phyloP scores from a whole-genome alignment of 2,329 filamentous ascomycete genomes.

The Aspergillus sp. region DNA sequence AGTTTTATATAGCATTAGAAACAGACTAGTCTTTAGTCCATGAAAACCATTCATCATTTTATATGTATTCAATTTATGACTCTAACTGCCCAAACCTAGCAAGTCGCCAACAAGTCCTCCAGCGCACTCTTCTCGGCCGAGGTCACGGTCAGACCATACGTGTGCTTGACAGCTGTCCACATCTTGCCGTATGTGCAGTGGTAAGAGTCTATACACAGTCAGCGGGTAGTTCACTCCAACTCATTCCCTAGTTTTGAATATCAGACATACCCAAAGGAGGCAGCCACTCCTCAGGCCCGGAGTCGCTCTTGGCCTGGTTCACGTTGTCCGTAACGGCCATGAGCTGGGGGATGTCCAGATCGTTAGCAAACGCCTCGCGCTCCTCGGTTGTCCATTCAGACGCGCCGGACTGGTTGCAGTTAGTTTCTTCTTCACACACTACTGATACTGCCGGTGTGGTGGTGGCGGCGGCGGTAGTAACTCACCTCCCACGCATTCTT shows the following conservation, averaged over 20 bases:
- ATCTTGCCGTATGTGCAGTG: slow-evolving; percentile 76
- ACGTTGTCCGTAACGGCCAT: slow-evolving; percentile 76
- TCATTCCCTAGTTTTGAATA: neutral
- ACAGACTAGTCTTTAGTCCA: neutral
- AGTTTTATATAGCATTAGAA: neutral
- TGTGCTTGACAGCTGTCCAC: slow-evolving; percentile 77
- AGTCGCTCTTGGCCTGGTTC: slow-evolving; percentile 73
- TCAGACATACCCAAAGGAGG: slow-evolving; percentile 58
- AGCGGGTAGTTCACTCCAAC: neutral
- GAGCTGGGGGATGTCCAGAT: slow-evolving; percentile 72
- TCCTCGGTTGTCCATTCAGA: slow-evolving; percentile 67
- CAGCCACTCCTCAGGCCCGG: slow-evolving; percentile 73
- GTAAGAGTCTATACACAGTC: slow-evolving; percentile 52
- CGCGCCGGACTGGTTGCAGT: slow-evolving; percentile 56
- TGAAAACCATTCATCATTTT: too few species aligned
- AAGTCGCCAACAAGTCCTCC: slow-evolving; percentile 63
- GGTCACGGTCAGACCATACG: slow-evolving; percentile 68
- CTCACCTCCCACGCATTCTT: slow-evolving; percentile 74
- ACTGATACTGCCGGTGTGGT: too few species aligned
- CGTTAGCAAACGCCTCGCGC: slow-evolving; percentile 73
- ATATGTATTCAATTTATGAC: neutral
- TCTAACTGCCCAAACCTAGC: slow-evolving; percentile 40
- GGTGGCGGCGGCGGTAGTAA: neutral
- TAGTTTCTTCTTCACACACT: neutral
- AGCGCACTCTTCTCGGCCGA: slow-evolving; percentile 70